phyloP scores from a whole-genome alignment of 2,329 filamentous ascomycete species.

The Penicillium sp. region DNA sequence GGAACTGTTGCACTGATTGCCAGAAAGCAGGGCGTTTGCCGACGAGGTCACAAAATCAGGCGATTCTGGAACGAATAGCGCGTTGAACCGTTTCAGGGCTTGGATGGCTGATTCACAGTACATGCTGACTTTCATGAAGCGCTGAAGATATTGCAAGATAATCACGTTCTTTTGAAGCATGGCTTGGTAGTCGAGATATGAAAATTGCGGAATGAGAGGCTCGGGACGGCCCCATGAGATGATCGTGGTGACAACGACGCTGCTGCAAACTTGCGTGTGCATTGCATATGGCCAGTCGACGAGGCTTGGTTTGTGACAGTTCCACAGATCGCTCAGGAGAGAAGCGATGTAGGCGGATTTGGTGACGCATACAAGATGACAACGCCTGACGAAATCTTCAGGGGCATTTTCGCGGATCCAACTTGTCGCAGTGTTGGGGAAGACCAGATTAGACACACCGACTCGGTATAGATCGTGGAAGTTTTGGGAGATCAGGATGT shows the following conservation, averaged over 20 bases:
- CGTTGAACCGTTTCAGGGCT: constrained; percentile 5
- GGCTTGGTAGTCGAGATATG: constrained; percentile 1
- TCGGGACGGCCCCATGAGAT: constrained; percentile 1
- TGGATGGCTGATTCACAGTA: constrained; percentile 5
- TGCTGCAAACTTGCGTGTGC: constrained; percentile 10
- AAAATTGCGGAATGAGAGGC: constrained; percentile 2
- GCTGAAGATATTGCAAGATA: constrained; percentile 4
- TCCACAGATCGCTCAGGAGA: constrained; percentile 6
- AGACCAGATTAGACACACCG: constrained; percentile 1
- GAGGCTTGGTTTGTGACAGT: constrained; percentile 1
- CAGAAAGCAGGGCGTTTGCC: neutral
- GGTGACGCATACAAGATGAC: constrained; percentile 2
- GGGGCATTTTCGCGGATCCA: constrained; percentile 6
- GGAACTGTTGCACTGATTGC: neutral
- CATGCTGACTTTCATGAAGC: constrained; percentile 8
- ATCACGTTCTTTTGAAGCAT: constrained; percentile 6
- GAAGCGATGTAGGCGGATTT: constrained; percentile 6
- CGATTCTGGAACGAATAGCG: constrained; percentile 3
- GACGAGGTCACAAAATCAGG: neutral
- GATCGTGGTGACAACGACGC: constrained; percentile 1
- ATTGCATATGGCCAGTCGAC: constrained; percentile 3
- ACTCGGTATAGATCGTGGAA: constrained; percentile 7
- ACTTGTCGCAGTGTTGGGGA: constrained; percentile 7
- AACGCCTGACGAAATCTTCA: constrained; percentile 4
- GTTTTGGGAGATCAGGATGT: constrained; percentile 7